Conservation (phyloP, 1,139 yeast genomes). For the Yamadazyma jaroonii region DNA sequence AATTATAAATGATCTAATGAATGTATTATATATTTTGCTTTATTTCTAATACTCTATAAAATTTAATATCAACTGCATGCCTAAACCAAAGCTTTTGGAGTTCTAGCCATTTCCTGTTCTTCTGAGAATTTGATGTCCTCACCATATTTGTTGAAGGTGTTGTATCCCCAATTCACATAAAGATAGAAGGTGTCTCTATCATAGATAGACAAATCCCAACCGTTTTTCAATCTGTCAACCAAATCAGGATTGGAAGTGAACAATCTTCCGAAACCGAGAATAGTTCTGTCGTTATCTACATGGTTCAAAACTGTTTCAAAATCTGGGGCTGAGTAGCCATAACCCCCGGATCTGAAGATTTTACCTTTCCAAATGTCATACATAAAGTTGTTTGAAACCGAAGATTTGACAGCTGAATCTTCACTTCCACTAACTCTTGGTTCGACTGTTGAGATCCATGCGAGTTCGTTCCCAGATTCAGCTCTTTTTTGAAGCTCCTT, state of each 20-base stretch:
- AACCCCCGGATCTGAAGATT: constrained; percentile 47
- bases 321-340: constrained; percentile 24
- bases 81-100: constrained; percentile 3
- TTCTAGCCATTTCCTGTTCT: constrained; percentile 3
- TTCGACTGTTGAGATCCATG: constrained; percentile 55
- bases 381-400: constrained; percentile 30
- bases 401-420: constrained; percentile 12
- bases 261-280: constrained; percentile 45
- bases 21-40: not conserved
- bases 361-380: constrained; percentile 47
- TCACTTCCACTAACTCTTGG: constrained; percentile 24
- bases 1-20: not conserved
- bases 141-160: constrained; percentile 12
- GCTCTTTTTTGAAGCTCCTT: constrained; percentile 39
- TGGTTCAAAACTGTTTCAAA: constrained; percentile 20
- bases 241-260: constrained; percentile 55
- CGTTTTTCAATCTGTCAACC: constrained; percentile 43
- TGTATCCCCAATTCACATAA: constrained; percentile 19
- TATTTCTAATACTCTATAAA: not conserved
- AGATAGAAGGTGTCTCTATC: constrained; percentile 16
- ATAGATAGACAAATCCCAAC: constrained; percentile 31
- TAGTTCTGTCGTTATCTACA: constrained; percentile 34
- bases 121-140: constrained; percentile 1
- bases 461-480: constrained; percentile 35
- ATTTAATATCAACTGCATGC: too few relatives aligned